Conservation (phyloP, 306 rosid species). For the Cucurbita moschata region DNA sequence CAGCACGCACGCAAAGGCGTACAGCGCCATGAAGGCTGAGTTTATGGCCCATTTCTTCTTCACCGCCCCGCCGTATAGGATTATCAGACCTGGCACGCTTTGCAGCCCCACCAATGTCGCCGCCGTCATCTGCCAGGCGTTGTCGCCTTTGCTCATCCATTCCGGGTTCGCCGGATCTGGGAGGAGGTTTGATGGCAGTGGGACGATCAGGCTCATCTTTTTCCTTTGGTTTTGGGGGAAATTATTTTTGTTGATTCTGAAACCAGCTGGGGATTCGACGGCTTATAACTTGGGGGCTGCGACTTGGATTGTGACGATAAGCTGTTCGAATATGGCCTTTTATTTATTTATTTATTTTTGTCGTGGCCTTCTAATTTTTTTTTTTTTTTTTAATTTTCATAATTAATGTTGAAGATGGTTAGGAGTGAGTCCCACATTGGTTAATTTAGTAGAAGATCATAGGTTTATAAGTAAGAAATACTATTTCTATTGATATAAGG, state of each 20-base stretch:
- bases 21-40: conserved; percentile 34
- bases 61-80: conserved; percentile 30
- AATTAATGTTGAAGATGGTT: too few relatives aligned
- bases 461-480: too few relatives aligned
- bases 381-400: too few relatives aligned
- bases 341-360: too few relatives aligned
- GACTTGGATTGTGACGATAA: conserved; percentile 1
- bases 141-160: conserved; percentile 38
- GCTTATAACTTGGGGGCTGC: not conserved
- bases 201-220: not conserved
- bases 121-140: conserved; percentile 35
- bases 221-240: not conserved
- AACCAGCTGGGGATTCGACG: not conserved
- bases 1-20: conserved; percentile 29
- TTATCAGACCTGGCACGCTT: conserved; percentile 29
- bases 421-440: too few relatives aligned
- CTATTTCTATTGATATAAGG: too few relatives aligned
- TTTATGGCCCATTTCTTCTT: conserved; percentile 41
- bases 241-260: not conserved
- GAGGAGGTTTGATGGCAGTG: conserved; percentile 10
- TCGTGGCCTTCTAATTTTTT: too few relatives aligned
- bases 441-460: too few relatives aligned
- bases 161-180: conserved; percentile 10
- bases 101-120: conserved; percentile 29
- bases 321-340: not conserved